Conservation (phyloP, 2,329 filamentous ascomycete species). For the Colletotrichum eleusines region DNA sequence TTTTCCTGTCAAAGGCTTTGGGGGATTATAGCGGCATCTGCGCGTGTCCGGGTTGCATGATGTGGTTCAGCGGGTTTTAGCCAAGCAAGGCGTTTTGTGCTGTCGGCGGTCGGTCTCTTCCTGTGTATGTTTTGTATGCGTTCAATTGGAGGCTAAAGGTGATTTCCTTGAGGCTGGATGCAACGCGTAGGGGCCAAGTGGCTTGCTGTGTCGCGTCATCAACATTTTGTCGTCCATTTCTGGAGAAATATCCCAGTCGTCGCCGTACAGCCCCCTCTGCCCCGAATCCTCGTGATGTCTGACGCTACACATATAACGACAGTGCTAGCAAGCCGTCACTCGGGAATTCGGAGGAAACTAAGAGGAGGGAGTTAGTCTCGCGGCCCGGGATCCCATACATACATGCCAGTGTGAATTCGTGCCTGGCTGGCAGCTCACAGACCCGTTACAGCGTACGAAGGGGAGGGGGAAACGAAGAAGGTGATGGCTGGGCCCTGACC, state of each 20-base stretch:
- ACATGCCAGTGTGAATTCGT: not conserved
- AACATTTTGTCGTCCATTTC: not conserved
- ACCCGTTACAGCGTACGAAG: not conserved
- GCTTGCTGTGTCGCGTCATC: not conserved
- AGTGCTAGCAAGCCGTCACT: not conserved
- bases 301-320: not conserved
- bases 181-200: not conserved
- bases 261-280: not conserved
- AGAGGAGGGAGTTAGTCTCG: not conserved
- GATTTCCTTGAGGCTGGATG: not conserved
- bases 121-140: not conserved
- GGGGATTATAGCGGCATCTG: conserved; percentile 38
- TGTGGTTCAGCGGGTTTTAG: conserved; percentile 40
- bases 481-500: conserved; percentile 2
- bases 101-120: not conserved
- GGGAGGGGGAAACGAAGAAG: not conserved
- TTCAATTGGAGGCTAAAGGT: not conserved
- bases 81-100: conserved; percentile 28
- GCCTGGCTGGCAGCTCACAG: not conserved
- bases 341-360: conserved; percentile 1
- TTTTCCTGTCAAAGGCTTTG: conserved; percentile 48
- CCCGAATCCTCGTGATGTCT: not conserved
- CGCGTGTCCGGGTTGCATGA: conserved; percentile 40
- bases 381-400: conserved; percentile 9
- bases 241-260: not conserved